phyloP scores from a whole-genome alignment of 208 protist species.

The Dictyostelium gargantuum region DNA sequence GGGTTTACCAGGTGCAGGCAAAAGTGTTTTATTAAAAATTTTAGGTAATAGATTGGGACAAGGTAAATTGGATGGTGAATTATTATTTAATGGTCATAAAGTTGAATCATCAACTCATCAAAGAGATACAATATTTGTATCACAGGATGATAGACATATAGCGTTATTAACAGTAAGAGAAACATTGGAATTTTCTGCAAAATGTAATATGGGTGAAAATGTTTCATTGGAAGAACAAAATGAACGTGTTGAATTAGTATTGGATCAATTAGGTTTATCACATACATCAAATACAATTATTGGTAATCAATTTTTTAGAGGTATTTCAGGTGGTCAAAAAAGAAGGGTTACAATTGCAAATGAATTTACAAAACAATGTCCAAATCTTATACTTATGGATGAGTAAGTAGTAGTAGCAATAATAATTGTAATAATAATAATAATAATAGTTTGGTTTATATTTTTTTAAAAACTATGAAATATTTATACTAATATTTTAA shows the following conservation, averaged over 20 bases:
- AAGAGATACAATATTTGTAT: slow-evolving; percentile 55
- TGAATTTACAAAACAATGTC: slow-evolving; percentile 74
- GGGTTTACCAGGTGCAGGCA: slow-evolving; percentile 28
- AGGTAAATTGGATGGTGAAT: not conserved
- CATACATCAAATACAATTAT: slow-evolving; percentile 68
- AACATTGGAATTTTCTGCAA: slow-evolving; percentile 47
- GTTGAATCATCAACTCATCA: slow-evolving; percentile 6
- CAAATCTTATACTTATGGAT: slow-evolving; percentile 64
- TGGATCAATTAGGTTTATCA: slow-evolving; percentile 68
- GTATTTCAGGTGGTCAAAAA: slow-evolving; percentile 74
- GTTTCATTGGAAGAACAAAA: not conserved
- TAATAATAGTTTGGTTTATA: too few species aligned
- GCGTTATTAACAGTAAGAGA: slow-evolving; percentile 55
- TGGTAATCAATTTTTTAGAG: slow-evolving; percentile 64
- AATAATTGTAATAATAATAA: too few species aligned
- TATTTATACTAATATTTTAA: not conserved
- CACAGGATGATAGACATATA: slow-evolving; percentile 59
- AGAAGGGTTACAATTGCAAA: slow-evolving; percentile 64
- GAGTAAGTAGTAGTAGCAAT: too few species aligned
- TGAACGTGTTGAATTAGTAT: slow-evolving; percentile 29
- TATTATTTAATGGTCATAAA: slow-evolving; percentile 23
- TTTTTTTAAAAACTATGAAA: not conserved
- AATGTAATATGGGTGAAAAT: slow-evolving; percentile 39
- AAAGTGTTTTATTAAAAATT: not conserved
- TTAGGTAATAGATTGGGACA: slow-evolving; percentile 25